phyloP scores from a whole-genome alignment of 192 early-diverging fungal species.

The Coemansia sp. region DNA sequence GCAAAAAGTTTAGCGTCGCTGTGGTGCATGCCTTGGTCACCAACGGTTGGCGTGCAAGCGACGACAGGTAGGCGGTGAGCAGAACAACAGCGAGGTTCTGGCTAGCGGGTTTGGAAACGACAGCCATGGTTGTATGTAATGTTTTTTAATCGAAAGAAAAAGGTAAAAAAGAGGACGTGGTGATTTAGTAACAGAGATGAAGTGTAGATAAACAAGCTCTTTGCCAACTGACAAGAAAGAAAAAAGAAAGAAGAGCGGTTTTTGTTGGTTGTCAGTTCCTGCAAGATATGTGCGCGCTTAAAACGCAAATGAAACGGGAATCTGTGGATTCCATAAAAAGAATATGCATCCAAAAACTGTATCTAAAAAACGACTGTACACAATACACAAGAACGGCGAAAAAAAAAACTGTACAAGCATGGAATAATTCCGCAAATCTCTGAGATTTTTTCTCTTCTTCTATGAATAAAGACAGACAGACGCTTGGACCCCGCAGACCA shows the following conservation, averaged over 20 bases:
- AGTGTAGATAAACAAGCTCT: not conserved
- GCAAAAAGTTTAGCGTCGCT: slow-evolving; percentile 71
- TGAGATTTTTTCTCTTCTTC: no score
- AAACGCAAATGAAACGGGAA: not conserved
- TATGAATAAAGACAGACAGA: no score
- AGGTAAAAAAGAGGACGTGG: not conserved
- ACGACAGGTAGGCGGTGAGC: slow-evolving; percentile 62
- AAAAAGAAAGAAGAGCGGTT: not conserved
- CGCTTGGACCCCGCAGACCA: no score
- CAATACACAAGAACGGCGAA: not conserved
- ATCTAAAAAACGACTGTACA: not conserved
- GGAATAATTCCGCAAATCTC: not conserved
- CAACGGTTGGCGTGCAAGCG: slow-evolving; percentile 66
- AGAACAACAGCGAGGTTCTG: slow-evolving; percentile 49
- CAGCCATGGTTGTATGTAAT: slow-evolving; percentile 32
- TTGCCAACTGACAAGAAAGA: not conserved
- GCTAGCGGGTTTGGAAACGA: slow-evolving; percentile 43
- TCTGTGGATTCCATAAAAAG: not conserved
- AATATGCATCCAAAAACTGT: not conserved
- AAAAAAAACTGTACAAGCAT: not conserved
- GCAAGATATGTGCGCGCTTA: not conserved
- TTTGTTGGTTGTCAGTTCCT: not conserved
- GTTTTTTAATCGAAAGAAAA: not conserved
- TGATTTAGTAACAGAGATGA: slow-evolving; percentile 3
- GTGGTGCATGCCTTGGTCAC: slow-evolving; percentile 80